Evolutionary conservation across 495 filamentous ascomycete genomes (phyloP), one percentile per base, ranked within the genome.

Genomic region (Neurospora sublineolata): DNA sequence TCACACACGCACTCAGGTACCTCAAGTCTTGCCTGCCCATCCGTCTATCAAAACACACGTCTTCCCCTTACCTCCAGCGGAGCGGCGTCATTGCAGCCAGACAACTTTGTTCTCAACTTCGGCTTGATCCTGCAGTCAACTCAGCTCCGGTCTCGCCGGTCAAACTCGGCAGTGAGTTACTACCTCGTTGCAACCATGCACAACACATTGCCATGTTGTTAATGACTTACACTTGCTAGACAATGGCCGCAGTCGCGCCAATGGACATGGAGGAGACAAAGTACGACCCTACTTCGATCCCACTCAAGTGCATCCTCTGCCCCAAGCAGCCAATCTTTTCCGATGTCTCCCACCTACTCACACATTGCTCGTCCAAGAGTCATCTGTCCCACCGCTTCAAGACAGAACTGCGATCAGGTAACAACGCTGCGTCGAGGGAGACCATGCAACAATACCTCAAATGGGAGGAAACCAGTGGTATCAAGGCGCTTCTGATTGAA

Each of bases 311-410:
- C 86, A 90, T 83, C 71, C 88, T 94, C 74, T 97, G 94, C 79
- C 89, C 89, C 7, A 91, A 90, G 74, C 87, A 85, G 70, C 91
- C 92, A 12, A 82, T 77, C 44, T 97, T 97, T 81, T 95, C 93
- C 69, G 94, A 97, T 77, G 81, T 92, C 39, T 96, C 93, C 18
- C 94, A 97, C 76, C 84, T 97, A 33, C 85, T 97, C 71, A 97
- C 94, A 39, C 94, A 97, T 75, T 85, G 96, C 20, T 85, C 89
- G 33, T 97, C 93, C 68, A 97, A 97, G 76, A 89, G 89, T 40
- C 94, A 97, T 78, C 81, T 97, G 12, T 86, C 91, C 18, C 84
- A 91, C 73, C 86, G 90, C 68, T 92, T 91, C 84, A 92, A 91
- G 73, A 81, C 92, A 41, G 85, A 90, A 72, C 85, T 97, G 69